These are phyloP conservation scores for Leucocoprinus leucothites DNA, from an alignment of 768 basidiomycete genomes.

Conservation along the genomic window DNA sequence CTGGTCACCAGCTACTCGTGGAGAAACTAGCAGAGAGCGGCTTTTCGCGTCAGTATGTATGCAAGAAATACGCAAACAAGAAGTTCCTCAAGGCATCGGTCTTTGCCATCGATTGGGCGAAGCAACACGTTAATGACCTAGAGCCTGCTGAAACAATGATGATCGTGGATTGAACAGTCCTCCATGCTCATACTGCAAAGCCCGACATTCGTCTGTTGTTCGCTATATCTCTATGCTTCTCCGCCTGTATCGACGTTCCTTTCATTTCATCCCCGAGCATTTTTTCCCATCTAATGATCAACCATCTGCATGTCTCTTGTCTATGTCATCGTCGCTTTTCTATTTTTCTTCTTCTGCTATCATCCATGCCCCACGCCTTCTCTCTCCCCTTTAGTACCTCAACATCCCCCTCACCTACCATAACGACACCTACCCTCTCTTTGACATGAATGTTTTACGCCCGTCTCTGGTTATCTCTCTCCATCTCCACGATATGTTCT, in stretches of 20 bases:
- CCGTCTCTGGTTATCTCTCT: conserved; percentile 14
- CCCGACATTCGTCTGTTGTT: conserved; percentile 8
- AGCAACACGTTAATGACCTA: conserved; percentile 39
- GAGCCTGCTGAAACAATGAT: conserved; percentile 40
- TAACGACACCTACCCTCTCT: conserved; percentile 18
- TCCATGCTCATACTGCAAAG: conserved; percentile 1
- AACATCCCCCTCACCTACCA: background rate
- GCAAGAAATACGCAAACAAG: conserved; percentile 96
- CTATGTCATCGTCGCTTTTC: conserved; percentile 14
- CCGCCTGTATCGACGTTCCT: conserved; percentile 4
- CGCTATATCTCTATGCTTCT: conserved; percentile 2
- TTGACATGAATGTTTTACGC: conserved; percentile 20
- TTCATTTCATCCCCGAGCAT: conserved; percentile 5
- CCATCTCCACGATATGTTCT: conserved; percentile 14
- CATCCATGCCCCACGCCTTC: conserved; percentile 11
- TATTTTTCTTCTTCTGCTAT: conserved; percentile 12
- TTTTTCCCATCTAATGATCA: conserved; percentile 14
- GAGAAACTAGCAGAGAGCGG: conserved; percentile 78
- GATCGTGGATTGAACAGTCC: conserved; percentile 35
- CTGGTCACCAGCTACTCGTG: conserved; percentile 77
- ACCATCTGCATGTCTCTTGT: conserved; percentile 15
- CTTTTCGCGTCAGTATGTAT: conserved; percentile 84
- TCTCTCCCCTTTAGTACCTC: conserved; percentile 8
- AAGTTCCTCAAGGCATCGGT: conserved; percentile 92
- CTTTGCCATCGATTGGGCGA: conserved; percentile 77